These are phyloP conservation scores for Auxenochlorella pyrenoidosa DNA, from an alignment of 139 green algal genomes.

Conservation along the genomic window DNA sequence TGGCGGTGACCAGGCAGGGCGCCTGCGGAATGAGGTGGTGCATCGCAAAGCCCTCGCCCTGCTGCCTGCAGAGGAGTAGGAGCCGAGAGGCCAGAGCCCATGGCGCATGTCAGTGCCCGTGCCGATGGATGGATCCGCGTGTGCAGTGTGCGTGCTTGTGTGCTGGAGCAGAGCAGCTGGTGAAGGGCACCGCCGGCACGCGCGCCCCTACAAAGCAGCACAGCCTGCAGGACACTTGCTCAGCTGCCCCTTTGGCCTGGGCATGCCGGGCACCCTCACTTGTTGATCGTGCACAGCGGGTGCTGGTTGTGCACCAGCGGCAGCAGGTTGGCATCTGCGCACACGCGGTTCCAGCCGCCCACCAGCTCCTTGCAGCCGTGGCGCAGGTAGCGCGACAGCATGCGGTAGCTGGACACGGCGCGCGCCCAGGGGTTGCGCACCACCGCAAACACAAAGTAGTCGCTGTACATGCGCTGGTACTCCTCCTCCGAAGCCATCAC, in stretches of 20 bases:
- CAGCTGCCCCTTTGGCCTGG: not conserved
- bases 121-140: no score
- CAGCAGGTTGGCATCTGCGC: slow-evolving; percentile 16
- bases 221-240: not conserved
- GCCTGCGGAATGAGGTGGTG: slow-evolving; percentile 30
- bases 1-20: slow-evolving; percentile 6
- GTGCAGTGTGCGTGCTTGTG: not conserved
- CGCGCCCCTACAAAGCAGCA: not conserved
- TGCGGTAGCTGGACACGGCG: slow-evolving; percentile 23
- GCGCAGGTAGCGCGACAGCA: slow-evolving; percentile 24
- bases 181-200: not conserved
- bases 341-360: slow-evolving; percentile 25
- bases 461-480: not conserved
- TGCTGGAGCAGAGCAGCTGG: not conserved
- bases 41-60: slow-evolving; percentile 28
- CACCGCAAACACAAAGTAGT: slow-evolving; percentile 30
- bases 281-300: slow-evolving; percentile 27
- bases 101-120: no score
- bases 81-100: no score
- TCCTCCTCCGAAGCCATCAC: not conserved
- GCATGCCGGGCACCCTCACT: not conserved
- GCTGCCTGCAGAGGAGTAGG: not conserved
- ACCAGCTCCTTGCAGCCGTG: slow-evolving; percentile 7
- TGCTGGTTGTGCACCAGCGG: not conserved
- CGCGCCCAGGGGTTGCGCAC: slow-evolving; percentile 33